Evolutionary conservation across 441 rosid genomes (phyloP).

Genomic region (Daphne laureola): DNA sequence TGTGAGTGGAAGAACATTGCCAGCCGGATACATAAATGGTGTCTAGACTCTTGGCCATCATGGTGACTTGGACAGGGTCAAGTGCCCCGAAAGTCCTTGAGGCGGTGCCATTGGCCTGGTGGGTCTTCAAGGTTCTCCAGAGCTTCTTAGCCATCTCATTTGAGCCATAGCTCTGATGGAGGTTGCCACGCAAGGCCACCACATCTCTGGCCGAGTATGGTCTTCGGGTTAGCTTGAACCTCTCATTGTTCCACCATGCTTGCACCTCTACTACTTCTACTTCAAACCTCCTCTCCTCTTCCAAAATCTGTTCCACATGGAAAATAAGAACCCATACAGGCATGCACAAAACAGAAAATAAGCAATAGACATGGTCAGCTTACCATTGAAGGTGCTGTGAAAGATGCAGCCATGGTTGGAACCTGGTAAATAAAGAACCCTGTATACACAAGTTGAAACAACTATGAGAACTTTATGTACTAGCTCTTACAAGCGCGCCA

Average conservation of each 20-base stretch:
- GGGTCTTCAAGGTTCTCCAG: constrained; percentile 81
- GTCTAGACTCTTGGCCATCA: constrained; percentile 93
- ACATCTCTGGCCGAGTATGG: constrained; percentile 86
- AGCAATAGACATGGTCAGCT: neutral
- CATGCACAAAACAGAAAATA: neutral
- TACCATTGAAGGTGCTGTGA: constrained; percentile 87
- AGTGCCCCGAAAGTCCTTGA: constrained; percentile 91
- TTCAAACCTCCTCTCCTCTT: constrained; percentile 86
- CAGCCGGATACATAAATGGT: constrained; percentile 86
- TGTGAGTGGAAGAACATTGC: constrained; percentile 97
- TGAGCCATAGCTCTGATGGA: constrained; percentile 69
- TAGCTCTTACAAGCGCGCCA: constrained; percentile 11
- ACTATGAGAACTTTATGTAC: constrained; percentile 27
- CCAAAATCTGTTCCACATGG: constrained; percentile 43
- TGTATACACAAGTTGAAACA: constrained; percentile 1
- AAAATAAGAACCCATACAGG: neutral
- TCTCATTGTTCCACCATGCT: constrained; percentile 90
- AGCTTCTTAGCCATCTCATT: constrained; percentile 85
- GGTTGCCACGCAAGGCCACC: constrained; percentile 73
- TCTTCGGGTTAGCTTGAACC: constrained; percentile 77
- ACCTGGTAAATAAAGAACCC: constrained; percentile 16
- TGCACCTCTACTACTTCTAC: constrained; percentile 88
- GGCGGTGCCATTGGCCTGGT: constrained; percentile 77
- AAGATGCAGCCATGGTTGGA: constrained; percentile 82
- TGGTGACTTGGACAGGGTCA: constrained; percentile 84